phyloP scores from a whole-genome alignment of 441 rosid species.

The Erysimum cheiri region DNA sequence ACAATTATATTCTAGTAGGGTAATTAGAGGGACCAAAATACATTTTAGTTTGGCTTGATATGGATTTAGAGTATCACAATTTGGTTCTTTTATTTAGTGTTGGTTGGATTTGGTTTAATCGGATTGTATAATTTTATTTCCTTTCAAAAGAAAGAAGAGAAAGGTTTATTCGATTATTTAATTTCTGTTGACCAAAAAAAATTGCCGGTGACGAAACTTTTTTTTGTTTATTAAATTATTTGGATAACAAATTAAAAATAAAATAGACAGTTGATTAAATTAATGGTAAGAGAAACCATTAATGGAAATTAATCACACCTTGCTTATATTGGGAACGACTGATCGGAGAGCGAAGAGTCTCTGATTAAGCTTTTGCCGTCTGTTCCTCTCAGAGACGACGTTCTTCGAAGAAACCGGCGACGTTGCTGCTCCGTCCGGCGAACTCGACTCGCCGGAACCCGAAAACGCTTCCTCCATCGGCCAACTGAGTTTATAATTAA shows the following conservation, averaged over 20 bases:
- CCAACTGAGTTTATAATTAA: conserved; percentile 54
- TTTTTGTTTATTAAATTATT: background rate
- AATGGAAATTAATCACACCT: conserved; percentile 36
- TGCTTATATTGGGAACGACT: conserved; percentile 68
- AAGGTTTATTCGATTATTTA: conserved; percentile 1
- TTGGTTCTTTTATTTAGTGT: conserved; percentile 11
- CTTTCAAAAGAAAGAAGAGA: background rate
- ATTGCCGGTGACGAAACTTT: conserved; percentile 24
- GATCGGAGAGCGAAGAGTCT: conserved; percentile 84
- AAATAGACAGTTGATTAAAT: conserved; percentile 27
- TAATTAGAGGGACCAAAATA: conserved; percentile 2
- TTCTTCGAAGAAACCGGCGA: conserved; percentile 66
- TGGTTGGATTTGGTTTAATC: conserved; percentile 39
- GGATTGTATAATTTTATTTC: conserved; percentile 21
- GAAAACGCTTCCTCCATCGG: conserved; percentile 72
- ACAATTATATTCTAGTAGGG: background rate
- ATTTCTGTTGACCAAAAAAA: conserved; percentile 27
- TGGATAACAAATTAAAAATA: background rate
- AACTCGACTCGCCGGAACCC: conserved; percentile 76
- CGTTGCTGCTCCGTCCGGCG: conserved; percentile 78
- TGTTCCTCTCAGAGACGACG: conserved; percentile 76
- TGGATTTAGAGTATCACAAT: conserved; percentile 9
- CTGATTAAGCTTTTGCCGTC: conserved; percentile 83
- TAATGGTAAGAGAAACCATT: conserved; percentile 8
- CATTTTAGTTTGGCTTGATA: conserved; percentile 21